A percentile compares a stretch with the other conserved stretches of the same genome.
These are phyloP conservation scores for Populus hybrid DNA, from an alignment of 441 rosid genomes.

Conservation along the genomic window DNA sequence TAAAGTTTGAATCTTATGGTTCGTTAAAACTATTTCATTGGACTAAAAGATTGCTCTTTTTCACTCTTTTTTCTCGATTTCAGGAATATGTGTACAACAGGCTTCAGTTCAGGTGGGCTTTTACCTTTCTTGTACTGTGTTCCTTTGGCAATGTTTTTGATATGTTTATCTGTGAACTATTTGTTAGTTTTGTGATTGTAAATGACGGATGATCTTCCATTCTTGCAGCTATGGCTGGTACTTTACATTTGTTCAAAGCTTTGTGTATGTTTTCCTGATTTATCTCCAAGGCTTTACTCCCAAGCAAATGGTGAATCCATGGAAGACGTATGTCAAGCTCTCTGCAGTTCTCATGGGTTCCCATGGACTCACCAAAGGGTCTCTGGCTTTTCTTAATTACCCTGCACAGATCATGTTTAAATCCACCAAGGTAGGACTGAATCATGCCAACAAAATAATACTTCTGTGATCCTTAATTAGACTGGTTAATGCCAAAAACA, in stretches of 20 bases:
- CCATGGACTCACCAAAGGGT: conserved; percentile 90
- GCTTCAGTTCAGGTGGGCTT: conserved; percentile 66
- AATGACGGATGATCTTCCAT: neutral
- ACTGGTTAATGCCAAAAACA: neutral
- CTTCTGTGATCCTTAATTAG: neutral
- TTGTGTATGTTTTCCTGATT: conserved; percentile 63
- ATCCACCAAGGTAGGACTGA: conserved; percentile 66
- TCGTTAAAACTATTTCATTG: neutral
- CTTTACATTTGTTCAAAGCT: conserved; percentile 86
- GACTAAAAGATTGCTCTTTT: neutral
- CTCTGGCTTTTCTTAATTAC: conserved; percentile 87
- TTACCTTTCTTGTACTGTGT: neutral
- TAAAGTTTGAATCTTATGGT: neutral
- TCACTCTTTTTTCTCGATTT: conserved; percentile 2
- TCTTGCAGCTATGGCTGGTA: conserved; percentile 86
- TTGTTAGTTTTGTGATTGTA: neutral
- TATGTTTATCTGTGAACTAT: neutral
- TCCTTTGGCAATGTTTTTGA: neutral
- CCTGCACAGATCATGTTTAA: conserved; percentile 97
- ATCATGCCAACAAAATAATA: neutral
- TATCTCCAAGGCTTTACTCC: conserved; percentile 84
- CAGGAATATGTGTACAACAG: conserved; percentile 95
- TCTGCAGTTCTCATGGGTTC: conserved; percentile 96
- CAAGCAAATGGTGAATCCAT: conserved; percentile 79
- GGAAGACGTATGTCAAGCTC: conserved; percentile 88